Evolutionary conservation across 805 yeast genomes (phyloP).

Genomic region (Naumovozyma dairenensis): DNA sequence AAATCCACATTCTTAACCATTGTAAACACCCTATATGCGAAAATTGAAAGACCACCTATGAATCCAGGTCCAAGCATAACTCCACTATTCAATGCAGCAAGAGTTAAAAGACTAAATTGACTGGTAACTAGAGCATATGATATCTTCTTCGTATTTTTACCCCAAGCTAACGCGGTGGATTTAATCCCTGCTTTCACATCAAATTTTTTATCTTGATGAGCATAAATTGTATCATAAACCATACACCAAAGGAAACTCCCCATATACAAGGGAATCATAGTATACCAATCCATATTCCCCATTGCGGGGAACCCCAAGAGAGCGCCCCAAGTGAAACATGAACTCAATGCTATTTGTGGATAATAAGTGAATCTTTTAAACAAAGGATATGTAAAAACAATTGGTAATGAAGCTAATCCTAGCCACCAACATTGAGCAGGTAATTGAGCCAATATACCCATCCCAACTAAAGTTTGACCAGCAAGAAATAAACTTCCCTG

Average conservation of each 20-base stretch:
- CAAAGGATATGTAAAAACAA: conserved; percentile 81
- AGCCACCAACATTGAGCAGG: conserved; percentile 76
- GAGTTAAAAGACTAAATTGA: conserved; percentile 53
- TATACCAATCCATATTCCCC: conserved; percentile 68
- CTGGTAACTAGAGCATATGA: conserved; percentile 52
- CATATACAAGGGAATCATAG: conserved; percentile 68
- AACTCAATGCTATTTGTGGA: conserved; percentile 76
- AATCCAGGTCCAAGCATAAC: conserved; percentile 74
- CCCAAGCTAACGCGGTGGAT: conserved; percentile 95
- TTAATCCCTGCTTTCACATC: conserved; percentile 88
- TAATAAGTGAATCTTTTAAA: conserved; percentile 93
- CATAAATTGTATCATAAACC: conserved; percentile 92
- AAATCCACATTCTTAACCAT: conserved; percentile 71
- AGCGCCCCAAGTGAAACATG: conserved; percentile 92
- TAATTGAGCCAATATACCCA: conserved; percentile 57
- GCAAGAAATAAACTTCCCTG: conserved; percentile 66
- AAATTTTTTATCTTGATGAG: conserved; percentile 90
- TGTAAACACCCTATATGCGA: conserved; percentile 54
- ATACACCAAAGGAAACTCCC: conserved; percentile 87
- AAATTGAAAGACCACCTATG: conserved; percentile 52
- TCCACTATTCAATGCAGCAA: conserved; percentile 67
- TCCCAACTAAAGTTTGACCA: conserved; percentile 65
- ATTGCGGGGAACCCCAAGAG: conserved; percentile 92
- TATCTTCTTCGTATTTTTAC: conserved; percentile 57
- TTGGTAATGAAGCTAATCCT: conserved; percentile 70